These are phyloP conservation scores for Suhomyces atakaporum DNA, from an alignment of 1,139 yeast species.

Conservation along the genomic window DNA sequence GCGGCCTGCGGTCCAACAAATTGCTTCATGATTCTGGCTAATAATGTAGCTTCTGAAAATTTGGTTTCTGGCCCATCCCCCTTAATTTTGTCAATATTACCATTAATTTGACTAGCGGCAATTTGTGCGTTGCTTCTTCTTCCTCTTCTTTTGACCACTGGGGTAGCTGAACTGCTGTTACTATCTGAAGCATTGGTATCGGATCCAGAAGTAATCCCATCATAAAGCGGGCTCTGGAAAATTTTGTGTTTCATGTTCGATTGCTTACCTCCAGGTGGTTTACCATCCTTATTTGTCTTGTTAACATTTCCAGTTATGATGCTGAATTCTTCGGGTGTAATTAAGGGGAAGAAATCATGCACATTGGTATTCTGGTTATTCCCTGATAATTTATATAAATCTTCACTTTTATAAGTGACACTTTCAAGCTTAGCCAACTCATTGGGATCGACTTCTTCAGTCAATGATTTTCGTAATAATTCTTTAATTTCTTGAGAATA, in stretches of 20 bases:
- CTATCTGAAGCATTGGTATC: slow-evolving; percentile 38
- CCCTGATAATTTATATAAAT: slow-evolving; percentile 5
- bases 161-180: slow-evolving; percentile 15
- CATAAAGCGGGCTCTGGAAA: slow-evolving; percentile 45
- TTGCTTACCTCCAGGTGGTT: slow-evolving; percentile 18
- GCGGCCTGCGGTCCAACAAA: slow-evolving; percentile 45
- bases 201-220: slow-evolving; percentile 43
- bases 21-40: slow-evolving; percentile 49
- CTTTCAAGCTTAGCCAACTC: slow-evolving; percentile 7
- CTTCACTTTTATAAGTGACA: slow-evolving; percentile 2
- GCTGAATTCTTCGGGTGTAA: slow-evolving; percentile 40
- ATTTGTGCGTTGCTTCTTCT: slow-evolving; percentile 26
- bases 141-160: slow-evolving; percentile 25
- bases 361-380: slow-evolving; percentile 5
- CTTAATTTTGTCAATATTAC: slow-evolving; percentile 15
- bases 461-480: slow-evolving; percentile 19
- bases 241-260: slow-evolving; percentile 39
- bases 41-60: slow-evolving; percentile 40
- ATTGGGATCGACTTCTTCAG: slow-evolving; percentile 11
- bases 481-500: slow-evolving; percentile 33
- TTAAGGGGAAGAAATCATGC: slow-evolving; percentile 48
- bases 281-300: slow-evolving; percentile 25
- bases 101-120: slow-evolving; percentile 15
- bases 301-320: slow-evolving; percentile 42
- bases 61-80: slow-evolving; percentile 24